phyloP scores from a whole-genome alignment of 2,329 filamentous ascomycete species.

The Aspergillus fischeri region DNA sequence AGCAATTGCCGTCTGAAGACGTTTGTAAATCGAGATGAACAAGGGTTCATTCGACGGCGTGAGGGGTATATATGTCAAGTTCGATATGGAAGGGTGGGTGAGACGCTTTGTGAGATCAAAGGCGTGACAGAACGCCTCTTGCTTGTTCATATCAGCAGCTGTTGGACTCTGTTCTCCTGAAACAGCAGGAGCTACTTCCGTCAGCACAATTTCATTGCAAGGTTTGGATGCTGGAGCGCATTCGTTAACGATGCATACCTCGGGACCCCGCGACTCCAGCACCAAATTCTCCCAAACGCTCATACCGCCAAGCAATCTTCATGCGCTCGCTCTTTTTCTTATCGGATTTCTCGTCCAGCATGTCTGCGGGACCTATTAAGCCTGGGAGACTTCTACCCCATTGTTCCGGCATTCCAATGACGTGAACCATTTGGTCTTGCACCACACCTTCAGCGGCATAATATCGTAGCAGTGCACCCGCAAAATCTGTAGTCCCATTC shows the following conservation, averaged over 20 bases:
- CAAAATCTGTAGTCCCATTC: conserved; percentile 89
- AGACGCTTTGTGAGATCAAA: conserved; percentile 70
- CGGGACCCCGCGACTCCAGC: conserved; percentile 50
- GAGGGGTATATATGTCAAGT: conserved; percentile 51
- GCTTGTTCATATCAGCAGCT: conserved; percentile 24
- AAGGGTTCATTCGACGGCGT: conserved; percentile 45
- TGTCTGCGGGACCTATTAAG: conserved; percentile 51
- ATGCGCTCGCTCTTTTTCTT: conserved; percentile 65
- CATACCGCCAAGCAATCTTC: conserved; percentile 99
- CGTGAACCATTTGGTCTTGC: conserved; percentile 84
- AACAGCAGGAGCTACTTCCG: conserved; percentile 23
- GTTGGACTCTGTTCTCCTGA: conserved; percentile 42
- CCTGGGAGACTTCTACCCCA: conserved; percentile 86
- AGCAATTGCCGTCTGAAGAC: conserved; percentile 54
- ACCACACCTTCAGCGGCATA: conserved; percentile 91
- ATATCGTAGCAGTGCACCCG: conserved; percentile 75
- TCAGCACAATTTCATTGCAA: conserved; percentile 12
- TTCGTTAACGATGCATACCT: conserved; percentile 49
- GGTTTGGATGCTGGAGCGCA: neutral
- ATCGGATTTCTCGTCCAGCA: conserved; percentile 40
- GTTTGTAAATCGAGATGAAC: conserved; percentile 61
- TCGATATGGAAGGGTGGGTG: conserved; percentile 50
- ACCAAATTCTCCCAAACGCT: conserved; percentile 70
- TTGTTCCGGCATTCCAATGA: conserved; percentile 71
- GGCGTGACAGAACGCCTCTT: conserved; percentile 61